Evolutionary conservation across 495 filamentous ascomycete species (phyloP).

Genomic region (Elaphomyces granulatus): DNA sequence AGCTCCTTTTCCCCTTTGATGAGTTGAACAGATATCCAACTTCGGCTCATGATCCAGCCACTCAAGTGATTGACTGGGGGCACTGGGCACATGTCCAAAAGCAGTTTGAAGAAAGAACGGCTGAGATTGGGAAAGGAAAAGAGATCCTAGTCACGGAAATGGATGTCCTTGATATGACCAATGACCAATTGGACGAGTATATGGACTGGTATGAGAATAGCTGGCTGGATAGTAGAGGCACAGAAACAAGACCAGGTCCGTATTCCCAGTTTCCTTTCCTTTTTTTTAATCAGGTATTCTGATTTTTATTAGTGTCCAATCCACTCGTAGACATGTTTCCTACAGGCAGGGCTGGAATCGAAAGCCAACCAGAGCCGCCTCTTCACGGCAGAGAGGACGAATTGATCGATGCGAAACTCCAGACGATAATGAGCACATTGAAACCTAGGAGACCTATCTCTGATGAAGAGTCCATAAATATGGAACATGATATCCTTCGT

Average conservation of each 20-base stretch:
- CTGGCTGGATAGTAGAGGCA: conserved; percentile 39
- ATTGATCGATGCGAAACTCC: conserved; percentile 22
- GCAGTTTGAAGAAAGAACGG: conserved; percentile 20
- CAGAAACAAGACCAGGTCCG: too few relatives aligned
- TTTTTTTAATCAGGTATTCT: conserved; percentile 1
- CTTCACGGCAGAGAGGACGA: conserved; percentile 11
- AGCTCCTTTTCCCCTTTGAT: conserved; percentile 68
- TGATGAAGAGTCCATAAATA: conserved; percentile 12
- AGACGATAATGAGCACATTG: conserved; percentile 23
- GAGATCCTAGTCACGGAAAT: conserved; percentile 43
- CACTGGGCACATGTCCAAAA: conserved; percentile 47
- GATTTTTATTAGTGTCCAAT: conserved; percentile 11
- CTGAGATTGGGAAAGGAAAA: conserved; percentile 19
- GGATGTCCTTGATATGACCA: conserved; percentile 55
- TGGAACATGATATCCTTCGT: conserved; percentile 18
- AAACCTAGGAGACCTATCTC: conserved; percentile 17
- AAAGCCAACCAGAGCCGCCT: conserved; percentile 5
- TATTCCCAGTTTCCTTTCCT: not conserved
- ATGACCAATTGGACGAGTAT: conserved; percentile 60
- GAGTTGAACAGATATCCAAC: conserved; percentile 39
- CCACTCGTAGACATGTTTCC: conserved; percentile 41
- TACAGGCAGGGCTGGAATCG: conserved; percentile 11
- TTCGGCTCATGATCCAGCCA: conserved; percentile 43
- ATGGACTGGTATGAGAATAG: conserved; percentile 79
- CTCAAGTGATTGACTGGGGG: conserved; percentile 53